phyloP scores from a whole-genome alignment of 192 early-diverging fungal genomes.

The Coemansia sp. region DNA sequence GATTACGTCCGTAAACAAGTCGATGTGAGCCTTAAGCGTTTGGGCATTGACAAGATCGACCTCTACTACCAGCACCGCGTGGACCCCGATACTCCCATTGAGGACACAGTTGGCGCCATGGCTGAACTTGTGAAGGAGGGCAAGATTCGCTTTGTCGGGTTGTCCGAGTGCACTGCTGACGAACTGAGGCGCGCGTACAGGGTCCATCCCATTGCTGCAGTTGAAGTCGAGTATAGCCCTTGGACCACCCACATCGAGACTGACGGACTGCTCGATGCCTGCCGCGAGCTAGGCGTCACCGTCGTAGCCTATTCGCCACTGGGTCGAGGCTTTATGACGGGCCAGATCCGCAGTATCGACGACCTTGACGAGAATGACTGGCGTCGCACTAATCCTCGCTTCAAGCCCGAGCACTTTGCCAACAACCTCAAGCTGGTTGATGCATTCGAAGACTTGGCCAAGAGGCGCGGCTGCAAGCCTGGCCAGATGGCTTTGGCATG shows the following conservation, averaged over 20 bases:
- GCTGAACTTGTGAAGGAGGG: slow-evolving; percentile 70
- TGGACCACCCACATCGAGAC: slow-evolving; percentile 66
- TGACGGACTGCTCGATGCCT: slow-evolving; percentile 67
- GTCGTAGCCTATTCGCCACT: slow-evolving; percentile 75
- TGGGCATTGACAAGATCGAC: slow-evolving; percentile 63
- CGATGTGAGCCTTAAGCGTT: slow-evolving; percentile 52
- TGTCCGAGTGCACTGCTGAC: slow-evolving; percentile 62
- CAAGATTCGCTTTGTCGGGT: slow-evolving; percentile 64
- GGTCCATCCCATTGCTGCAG: slow-evolving; percentile 68
- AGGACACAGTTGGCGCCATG: slow-evolving; percentile 65
- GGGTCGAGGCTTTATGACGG: slow-evolving; percentile 71
- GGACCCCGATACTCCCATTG: slow-evolving; percentile 62
- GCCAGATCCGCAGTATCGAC: slow-evolving; percentile 57
- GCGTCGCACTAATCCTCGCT: slow-evolving; percentile 59
- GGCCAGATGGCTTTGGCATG: slow-evolving; percentile 67
- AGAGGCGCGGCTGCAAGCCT: slow-evolving; percentile 57
- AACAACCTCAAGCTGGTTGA: slow-evolving; percentile 65
- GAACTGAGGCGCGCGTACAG: slow-evolving; percentile 65
- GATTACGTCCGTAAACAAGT: slow-evolving; percentile 58
- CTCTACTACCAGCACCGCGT: slow-evolving; percentile 69
- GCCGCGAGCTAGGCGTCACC: slow-evolving; percentile 75
- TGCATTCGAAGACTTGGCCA: slow-evolving; percentile 53
- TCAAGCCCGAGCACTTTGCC: slow-evolving; percentile 61
- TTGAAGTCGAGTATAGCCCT: slow-evolving; percentile 55
- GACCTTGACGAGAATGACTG: slow-evolving; percentile 61